phyloP scores from a whole-genome alignment of 164 flowering plant species.

The Chimonanthus salicifolius region DNA sequence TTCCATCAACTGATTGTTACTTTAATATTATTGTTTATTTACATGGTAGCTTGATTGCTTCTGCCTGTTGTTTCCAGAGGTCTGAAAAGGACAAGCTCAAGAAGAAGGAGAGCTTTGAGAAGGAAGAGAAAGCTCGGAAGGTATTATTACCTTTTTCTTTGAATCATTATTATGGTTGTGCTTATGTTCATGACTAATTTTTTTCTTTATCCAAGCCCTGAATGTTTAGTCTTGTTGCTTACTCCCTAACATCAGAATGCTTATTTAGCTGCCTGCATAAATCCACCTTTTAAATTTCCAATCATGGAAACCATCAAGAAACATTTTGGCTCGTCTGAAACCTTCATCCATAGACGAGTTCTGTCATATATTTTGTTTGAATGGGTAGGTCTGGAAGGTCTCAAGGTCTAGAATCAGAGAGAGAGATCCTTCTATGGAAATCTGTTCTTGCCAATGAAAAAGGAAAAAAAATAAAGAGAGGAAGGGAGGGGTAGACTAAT shows the following conservation, averaged over 20 bases:
- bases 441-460: neutral
- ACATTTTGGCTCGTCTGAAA: too few relatives aligned
- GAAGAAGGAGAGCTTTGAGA: conserved; percentile 25
- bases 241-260: too few relatives aligned
- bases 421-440: neutral
- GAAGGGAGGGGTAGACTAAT: too few relatives aligned
- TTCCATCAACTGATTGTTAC: neutral
- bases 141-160: conserved; percentile 5
- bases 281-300: too few relatives aligned
- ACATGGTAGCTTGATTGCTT: neutral
- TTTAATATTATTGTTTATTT: neutral
- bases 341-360: neutral
- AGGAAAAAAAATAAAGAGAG: too few relatives aligned
- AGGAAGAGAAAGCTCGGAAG: conserved; percentile 33
- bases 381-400: neutral
- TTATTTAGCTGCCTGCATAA: too few relatives aligned
- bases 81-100: conserved; percentile 31
- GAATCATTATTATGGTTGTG: neutral
- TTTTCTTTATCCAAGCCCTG: neutral
- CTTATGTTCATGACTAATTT: neutral
- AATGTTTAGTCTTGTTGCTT: too few relatives aligned
- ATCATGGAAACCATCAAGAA: too few relatives aligned
- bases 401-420: too few relatives aligned
- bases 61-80: conserved; percentile 13
- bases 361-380: neutral